A percentile compares a stretch with the other conserved stretches of the same genome.
phyloP scores from a whole-genome alignment of 148 eudicot genomes.

The Hydrangea macrophylla region DNA sequence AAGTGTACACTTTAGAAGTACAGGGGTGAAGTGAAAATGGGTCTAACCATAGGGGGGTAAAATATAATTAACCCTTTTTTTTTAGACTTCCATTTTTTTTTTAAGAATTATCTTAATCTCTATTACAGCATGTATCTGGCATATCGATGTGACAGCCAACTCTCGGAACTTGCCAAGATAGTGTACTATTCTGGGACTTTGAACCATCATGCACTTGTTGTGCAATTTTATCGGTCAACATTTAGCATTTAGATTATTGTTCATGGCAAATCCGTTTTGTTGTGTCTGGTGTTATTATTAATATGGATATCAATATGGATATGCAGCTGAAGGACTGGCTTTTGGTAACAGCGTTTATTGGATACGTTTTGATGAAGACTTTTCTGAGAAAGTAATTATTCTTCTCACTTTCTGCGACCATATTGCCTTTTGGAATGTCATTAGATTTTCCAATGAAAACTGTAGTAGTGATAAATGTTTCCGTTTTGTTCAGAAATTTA shows the following conservation, averaged over 20 bases:
- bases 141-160: too few relatives aligned
- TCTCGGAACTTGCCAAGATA: too few relatives aligned
- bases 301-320: not conserved
- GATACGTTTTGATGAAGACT: slow-evolving; percentile 88
- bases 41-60: too few relatives aligned
- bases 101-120: too few relatives aligned
- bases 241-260: not conserved
- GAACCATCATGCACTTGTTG: too few relatives aligned
- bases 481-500: slow-evolving; percentile 65
- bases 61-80: too few relatives aligned
- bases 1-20: too few relatives aligned
- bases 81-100: too few relatives aligned
- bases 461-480: not conserved
- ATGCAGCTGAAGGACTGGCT: slow-evolving; percentile 77
- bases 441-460: not conserved
- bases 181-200: too few relatives aligned
- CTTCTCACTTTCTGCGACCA: not conserved
- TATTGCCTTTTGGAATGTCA: not conserved
- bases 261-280: not conserved
- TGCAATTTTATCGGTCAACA: not conserved
- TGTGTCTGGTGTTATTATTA: not conserved
- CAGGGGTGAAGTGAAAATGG: too few relatives aligned
- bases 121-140: too few relatives aligned
- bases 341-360: slow-evolving; percentile 95
- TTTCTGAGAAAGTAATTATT: slow-evolving; percentile 58